Evolutionary conservation across 768 basidiomycete genomes (phyloP).

Genomic region (Lyophyllum decastes): DNA sequence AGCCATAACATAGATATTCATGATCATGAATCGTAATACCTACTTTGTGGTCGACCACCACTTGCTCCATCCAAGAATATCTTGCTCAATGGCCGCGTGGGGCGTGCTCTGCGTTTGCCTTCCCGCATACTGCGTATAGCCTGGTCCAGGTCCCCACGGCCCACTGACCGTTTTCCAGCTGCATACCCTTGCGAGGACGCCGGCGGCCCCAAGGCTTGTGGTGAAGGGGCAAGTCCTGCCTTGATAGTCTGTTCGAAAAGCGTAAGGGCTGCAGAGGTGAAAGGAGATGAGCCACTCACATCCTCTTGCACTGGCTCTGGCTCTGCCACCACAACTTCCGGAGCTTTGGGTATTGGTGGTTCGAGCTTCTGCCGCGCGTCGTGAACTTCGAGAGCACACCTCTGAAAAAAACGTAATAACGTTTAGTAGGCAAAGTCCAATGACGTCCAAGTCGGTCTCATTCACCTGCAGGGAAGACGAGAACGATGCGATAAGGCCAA

Average conservation of each 20-base stretch:
- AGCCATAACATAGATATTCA: not conserved
- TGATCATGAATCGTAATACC: slow-evolving; percentile 26
- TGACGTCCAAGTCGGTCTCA: not conserved
- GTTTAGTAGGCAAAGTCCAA: slow-evolving; percentile 1
- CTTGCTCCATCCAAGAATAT: slow-evolving; percentile 73
- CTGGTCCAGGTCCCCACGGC: slow-evolving; percentile 81
- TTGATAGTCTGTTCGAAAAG: slow-evolving; percentile 44
- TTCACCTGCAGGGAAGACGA: slow-evolving; percentile 69
- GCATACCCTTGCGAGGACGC: slow-evolving; percentile 39
- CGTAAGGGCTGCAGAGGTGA: not conserved
- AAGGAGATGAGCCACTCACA: slow-evolving; percentile 16
- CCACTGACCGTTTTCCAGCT: slow-evolving; percentile 55
- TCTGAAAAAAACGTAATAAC: slow-evolving; percentile 39
- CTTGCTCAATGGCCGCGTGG: slow-evolving; percentile 66
- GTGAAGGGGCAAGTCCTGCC: slow-evolving; percentile 22
- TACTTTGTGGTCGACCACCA: slow-evolving; percentile 30
- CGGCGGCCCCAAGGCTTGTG: slow-evolving; percentile 29
- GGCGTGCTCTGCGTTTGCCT: slow-evolving; percentile 56
- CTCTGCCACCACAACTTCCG: slow-evolving; percentile 23
- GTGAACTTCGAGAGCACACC: slow-evolving; percentile 70
- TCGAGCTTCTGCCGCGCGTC: slow-evolving; percentile 43
- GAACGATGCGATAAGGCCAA: slow-evolving; percentile 73
- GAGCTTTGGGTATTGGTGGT: slow-evolving; percentile 22
- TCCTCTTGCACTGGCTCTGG: slow-evolving; percentile 17
- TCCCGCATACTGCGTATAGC: slow-evolving; percentile 80